Evolutionary conservation across 345 rosid species (phyloP).

Genomic region (Citropsis articulata): DNA sequence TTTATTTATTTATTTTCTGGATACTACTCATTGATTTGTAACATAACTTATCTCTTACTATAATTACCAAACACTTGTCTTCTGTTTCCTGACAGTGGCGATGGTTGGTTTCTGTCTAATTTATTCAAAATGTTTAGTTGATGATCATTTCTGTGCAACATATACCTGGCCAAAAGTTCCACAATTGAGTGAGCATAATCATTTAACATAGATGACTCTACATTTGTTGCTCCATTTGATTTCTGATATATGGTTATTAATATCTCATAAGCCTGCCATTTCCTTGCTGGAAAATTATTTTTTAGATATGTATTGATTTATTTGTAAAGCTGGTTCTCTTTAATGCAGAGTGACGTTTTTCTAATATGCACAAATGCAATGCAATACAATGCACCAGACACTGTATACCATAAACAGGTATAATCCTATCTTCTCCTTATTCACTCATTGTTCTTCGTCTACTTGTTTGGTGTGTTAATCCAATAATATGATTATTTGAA

Average conservation of each 20-base stretch:
- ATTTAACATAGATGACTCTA: not conserved
- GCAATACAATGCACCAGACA: conserved; percentile 76
- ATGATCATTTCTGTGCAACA: not conserved
- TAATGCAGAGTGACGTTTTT: conserved; percentile 67
- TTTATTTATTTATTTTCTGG: not conserved
- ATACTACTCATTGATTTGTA: not conserved
- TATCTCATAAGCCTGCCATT: not conserved
- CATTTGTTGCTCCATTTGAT: not conserved
- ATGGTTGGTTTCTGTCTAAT: not conserved
- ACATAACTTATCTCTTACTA: not conserved
- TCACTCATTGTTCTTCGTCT: not conserved
- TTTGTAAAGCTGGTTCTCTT: conserved; percentile 26
- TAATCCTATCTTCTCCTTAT: conserved; percentile 12
- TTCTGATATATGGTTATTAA: not conserved
- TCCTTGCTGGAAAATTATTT: not conserved
- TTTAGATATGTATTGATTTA: not conserved
- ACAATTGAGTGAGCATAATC: not conserved
- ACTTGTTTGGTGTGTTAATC: not conserved
- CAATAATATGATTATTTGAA: conserved; percentile 6
- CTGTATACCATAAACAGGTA: conserved; percentile 77
- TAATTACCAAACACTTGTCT: not conserved
- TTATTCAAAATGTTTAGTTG: not conserved
- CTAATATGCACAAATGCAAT: conserved; percentile 84
- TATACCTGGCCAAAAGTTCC: not conserved
- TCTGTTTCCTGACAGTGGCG: not conserved